These are phyloP conservation scores for Tothia fuscella DNA, from an alignment of 2,329 filamentous ascomycete genomes.

Conservation along the genomic window DNA sequence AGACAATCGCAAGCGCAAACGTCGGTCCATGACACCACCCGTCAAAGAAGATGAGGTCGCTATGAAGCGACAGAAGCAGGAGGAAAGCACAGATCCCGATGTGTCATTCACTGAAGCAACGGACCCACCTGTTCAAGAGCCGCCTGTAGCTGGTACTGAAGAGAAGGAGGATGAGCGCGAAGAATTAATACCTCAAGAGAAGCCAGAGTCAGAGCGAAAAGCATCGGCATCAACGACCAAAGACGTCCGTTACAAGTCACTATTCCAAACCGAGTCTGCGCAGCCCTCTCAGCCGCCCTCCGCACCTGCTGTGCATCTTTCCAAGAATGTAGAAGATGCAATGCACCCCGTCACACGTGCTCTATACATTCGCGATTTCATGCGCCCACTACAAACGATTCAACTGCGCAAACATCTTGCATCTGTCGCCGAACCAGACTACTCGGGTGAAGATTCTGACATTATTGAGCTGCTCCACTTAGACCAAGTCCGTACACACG, in stretches of 20 bases:
- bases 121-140: too few relatives aligned
- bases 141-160: too few relatives aligned
- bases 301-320: background rate
- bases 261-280: background rate
- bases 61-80: constrained; percentile 32
- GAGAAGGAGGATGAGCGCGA: background rate
- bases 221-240: background rate
- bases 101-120: constrained; percentile 11
- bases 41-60: constrained; percentile 23
- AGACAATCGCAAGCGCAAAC: constrained; percentile 29
- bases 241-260: background rate
- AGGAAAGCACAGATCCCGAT: constrained; percentile 20
- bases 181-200: background rate
- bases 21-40: constrained; percentile 28
- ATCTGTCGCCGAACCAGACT: constrained; percentile 51
- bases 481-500: constrained; percentile 78
- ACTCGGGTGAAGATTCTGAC: constrained; percentile 29
- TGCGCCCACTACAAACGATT: constrained; percentile 66
- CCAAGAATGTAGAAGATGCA: constrained; percentile 34
- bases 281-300: background rate
- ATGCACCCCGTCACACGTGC: constrained; percentile 62
- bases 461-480: constrained; percentile 51
- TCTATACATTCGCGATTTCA: constrained; percentile 81
- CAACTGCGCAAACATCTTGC: constrained; percentile 58
- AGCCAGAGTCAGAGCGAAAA: background rate